Evolutionary conservation across 2,329 filamentous ascomycete species (phyloP), one percentile per base, ranked within the genome.

Genomic region (Colletotrichum orchidophilum): DNA sequence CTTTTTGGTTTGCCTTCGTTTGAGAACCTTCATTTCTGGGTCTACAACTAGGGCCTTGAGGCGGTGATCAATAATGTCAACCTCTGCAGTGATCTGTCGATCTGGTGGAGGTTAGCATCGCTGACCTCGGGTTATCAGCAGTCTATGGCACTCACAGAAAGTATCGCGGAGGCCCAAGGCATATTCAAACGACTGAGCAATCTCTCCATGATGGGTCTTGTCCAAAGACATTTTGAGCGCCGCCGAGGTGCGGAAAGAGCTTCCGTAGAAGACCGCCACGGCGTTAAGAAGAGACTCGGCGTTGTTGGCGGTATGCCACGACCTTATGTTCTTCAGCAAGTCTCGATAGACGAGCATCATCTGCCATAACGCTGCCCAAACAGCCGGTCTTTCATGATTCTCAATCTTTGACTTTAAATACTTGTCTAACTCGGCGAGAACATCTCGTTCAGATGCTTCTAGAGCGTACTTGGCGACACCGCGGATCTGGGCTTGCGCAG

Each of bases 341-440:
- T 86, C 83, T 26, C 82, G 81, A 71, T 87, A 87, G 74, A 86
- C 82, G 50, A 87, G 78, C 53, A 87, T 83, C 66, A 87, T 76
- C 71, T 86, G 83, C 85, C 86, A 87, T 76, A 86, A 76, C 75
- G 82, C 83, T 18, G 81, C 83, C 84, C 85, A 87, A 26, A 87
- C 74, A n/a, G 82, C 81, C 68, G 86, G 76, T 59, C 80, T 81
- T 62, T 84, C 83, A 15, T 82, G 76, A 1, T 77, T 72, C 4
- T 55, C 50, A 5, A 66, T 55, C 24, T 54, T 59, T 1, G 39
- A 55, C 42, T 53, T 75, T 35, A 84, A 76, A 50, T 78, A 80
- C 31, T 81, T 80, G 61, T 84, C 83, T 29, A 84, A 77, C 46
- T 81, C 79, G 72, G 79, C 81, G 59, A 84, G 76, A 42, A 85